A percentile compares a stretch with the other conserved stretches of the same genome.
phyloP scores from a whole-genome alignment of 1,284 basidiomycete genomes.

The Ustilago hordei region DNA sequence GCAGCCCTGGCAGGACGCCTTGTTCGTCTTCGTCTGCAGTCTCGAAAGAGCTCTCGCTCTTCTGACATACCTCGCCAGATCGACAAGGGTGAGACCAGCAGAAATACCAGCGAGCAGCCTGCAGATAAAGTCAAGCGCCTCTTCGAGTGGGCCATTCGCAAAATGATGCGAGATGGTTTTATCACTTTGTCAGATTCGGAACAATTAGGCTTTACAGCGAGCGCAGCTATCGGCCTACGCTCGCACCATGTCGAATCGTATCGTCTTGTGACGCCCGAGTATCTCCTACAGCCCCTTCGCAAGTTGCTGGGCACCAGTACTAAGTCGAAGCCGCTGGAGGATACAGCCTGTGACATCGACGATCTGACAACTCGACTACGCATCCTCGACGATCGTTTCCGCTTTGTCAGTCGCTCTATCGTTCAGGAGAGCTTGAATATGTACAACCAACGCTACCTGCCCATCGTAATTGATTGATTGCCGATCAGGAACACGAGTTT shows the following conservation, averaged over 20 bases:
- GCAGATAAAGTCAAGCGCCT: constrained; percentile 32
- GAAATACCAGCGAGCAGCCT: constrained; percentile 20
- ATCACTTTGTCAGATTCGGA: constrained; percentile 26
- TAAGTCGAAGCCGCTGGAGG: not conserved
- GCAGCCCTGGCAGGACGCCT: constrained; percentile 30
- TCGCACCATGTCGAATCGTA: constrained; percentile 14
- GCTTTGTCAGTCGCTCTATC: constrained; percentile 26
- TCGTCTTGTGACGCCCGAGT: constrained; percentile 37
- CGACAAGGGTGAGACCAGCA: not conserved
- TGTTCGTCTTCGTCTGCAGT: constrained; percentile 29
- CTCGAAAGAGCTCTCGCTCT: constrained; percentile 18
- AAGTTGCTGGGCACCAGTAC: constrained; percentile 13
- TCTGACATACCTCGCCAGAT: not conserved
- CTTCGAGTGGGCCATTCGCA: constrained; percentile 43
- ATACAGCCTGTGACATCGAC: constrained; percentile 9
- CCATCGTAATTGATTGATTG: constrained; percentile 34
- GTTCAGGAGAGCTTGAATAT: constrained; percentile 37
- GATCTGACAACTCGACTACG: constrained; percentile 28
- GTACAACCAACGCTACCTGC: constrained; percentile 14
- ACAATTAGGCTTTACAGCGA: no score
- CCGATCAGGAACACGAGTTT: not conserved
- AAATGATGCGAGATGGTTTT: constrained; percentile 53
- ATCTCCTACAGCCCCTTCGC: constrained; percentile 20
- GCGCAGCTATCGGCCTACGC: not conserved
- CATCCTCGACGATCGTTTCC: constrained; percentile 44